phyloP scores from a whole-genome alignment of 441 rosid species.

The Gossypium trilobum region DNA sequence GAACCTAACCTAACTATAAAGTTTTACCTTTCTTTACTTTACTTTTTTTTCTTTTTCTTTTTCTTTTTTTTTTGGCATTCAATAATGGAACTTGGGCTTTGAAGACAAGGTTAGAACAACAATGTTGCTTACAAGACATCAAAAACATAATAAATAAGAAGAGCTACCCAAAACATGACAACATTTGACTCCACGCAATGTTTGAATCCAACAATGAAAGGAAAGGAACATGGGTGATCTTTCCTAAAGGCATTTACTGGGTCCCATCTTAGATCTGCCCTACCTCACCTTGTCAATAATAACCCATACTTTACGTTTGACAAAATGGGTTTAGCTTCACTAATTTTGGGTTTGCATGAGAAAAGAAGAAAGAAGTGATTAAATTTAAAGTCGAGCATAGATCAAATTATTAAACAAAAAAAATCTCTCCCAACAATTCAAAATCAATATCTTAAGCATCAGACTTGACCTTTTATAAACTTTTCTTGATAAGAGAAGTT shows the following conservation, averaged over 20 bases:
- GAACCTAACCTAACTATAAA: not conserved
- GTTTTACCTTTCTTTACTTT: no score
- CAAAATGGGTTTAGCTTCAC: not conserved
- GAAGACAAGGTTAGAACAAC: conserved; percentile 10
- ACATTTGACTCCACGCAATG: conserved; percentile 9
- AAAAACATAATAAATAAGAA: not conserved
- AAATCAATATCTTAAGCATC: no score
- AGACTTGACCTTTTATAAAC: no score
- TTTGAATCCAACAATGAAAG: not conserved
- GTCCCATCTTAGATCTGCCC: not conserved
- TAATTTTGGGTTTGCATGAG: not conserved
- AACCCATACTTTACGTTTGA: not conserved
- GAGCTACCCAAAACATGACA: not conserved
- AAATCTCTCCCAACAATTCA: no score
- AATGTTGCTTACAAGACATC: conserved; percentile 21
- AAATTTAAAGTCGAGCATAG: no score
- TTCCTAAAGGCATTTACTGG: not conserved
- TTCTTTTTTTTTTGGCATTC: not conserved
- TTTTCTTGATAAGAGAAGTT: no score
- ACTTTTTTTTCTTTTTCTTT: not conserved
- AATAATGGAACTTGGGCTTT: conserved; percentile 9
- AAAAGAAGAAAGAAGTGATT: not conserved
- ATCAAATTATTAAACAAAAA: no score
- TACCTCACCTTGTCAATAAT: not conserved
- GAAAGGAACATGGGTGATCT: not conserved